phyloP scores from a whole-genome alignment of 352 stramenopile species.

The Phytophthora multivora region DNA sequence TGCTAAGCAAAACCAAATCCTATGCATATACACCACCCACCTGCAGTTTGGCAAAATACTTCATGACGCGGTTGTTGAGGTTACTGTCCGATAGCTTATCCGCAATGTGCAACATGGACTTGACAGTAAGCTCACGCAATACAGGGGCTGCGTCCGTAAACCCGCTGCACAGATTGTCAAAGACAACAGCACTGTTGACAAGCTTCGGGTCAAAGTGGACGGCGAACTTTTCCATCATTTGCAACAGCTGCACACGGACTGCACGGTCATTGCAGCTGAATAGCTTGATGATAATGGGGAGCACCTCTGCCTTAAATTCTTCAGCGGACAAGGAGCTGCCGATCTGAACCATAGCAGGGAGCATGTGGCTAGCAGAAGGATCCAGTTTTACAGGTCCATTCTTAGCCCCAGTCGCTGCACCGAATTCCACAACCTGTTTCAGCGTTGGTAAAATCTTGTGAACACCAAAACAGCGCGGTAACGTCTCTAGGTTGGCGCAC shows the following conservation, averaged over 20 bases:
- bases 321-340: slow-evolving; percentile 72
- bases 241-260: slow-evolving; percentile 88
- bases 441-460: slow-evolving; percentile 88
- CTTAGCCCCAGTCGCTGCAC: slow-evolving; percentile 52
- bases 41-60: slow-evolving; percentile 92
- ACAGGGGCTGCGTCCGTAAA: slow-evolving; percentile 90
- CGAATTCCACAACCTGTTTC: slow-evolving; percentile 86
- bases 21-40: slow-evolving; percentile 31
- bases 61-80: slow-evolving; percentile 92
- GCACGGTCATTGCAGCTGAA: slow-evolving; percentile 93
- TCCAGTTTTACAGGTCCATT: slow-evolving; percentile 78
- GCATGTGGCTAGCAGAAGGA: slow-evolving; percentile 87
- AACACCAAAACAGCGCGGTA: slow-evolving; percentile 78
- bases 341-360: slow-evolving; percentile 89
- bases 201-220: slow-evolving; percentile 90
- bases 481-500: slow-evolving; percentile 58
- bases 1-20: not conserved
- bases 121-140: slow-evolving; percentile 91
- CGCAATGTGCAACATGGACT: slow-evolving; percentile 92
- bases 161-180: slow-evolving; percentile 91
- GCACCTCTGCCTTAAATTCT: slow-evolving; percentile 87
- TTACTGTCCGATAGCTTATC: slow-evolving; percentile 91
- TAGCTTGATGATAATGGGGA: slow-evolving; percentile 89
- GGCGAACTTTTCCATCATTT: slow-evolving; percentile 92
- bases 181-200: slow-evolving; percentile 90